Evolutionary conservation across 352 stramenopile genomes (phyloP).

Genomic region (Thalassiosira delicatula): DNA sequence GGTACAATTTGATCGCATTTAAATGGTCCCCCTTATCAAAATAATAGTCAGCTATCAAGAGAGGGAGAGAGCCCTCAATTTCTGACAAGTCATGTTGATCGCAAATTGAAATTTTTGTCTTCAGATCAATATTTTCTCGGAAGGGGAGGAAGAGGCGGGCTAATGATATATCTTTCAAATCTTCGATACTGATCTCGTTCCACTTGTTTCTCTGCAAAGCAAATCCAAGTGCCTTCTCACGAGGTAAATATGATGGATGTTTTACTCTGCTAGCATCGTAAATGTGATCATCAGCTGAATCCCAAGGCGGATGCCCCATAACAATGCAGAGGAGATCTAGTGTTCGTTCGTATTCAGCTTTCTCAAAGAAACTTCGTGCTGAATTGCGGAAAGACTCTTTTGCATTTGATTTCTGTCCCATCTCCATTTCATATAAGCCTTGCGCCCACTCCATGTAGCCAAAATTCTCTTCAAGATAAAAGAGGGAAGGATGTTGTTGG

Average conservation of each 20-base stretch:
- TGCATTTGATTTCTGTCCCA: slow-evolving; percentile 11
- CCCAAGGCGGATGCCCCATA: slow-evolving; percentile 34
- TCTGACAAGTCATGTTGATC: slow-evolving; percentile 2
- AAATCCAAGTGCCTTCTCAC: slow-evolving; percentile 32
- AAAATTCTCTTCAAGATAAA: slow-evolving; percentile 17
- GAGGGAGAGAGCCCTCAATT: slow-evolving; percentile 31
- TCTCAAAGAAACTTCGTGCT: slow-evolving; percentile 44
- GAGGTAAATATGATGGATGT: slow-evolving; percentile 29
- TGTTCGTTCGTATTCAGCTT: slow-evolving; percentile 27
- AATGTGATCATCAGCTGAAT: slow-evolving; percentile 45
- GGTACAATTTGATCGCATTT: slow-evolving; percentile 34
- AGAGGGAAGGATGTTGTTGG: background rate
- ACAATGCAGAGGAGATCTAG: slow-evolving; percentile 31
- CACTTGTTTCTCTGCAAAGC: slow-evolving; percentile 39
- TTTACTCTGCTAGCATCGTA: slow-evolving; percentile 33
- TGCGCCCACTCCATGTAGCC: slow-evolving; percentile 26
- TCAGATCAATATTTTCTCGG: slow-evolving; percentile 15
- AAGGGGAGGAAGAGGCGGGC: slow-evolving; percentile 18
- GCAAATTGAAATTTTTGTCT: slow-evolving; percentile 11
- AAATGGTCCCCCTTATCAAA: slow-evolving; percentile 34
- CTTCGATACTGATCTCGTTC: slow-evolving; percentile 41
- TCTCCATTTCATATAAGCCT: slow-evolving; percentile 19
- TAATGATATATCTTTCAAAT: slow-evolving; percentile 34
- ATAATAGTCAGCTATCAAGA: slow-evolving; percentile 41
- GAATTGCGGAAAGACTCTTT: slow-evolving; percentile 38